Evolutionary conservation across 139 green algal species (phyloP).

Genomic region (Limnomonas spitsbergensis): DNA sequence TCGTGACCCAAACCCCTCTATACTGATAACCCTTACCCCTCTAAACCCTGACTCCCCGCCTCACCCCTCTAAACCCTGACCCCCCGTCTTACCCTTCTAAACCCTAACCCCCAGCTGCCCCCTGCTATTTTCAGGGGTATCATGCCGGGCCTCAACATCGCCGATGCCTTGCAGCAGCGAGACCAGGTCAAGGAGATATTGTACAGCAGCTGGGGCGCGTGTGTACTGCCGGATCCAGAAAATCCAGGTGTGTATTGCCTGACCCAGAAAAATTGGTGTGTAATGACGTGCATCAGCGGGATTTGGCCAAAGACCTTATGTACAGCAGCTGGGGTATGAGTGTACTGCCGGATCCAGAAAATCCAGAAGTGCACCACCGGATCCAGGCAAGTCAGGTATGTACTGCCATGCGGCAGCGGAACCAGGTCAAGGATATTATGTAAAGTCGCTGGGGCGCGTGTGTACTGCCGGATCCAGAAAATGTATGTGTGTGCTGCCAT

Average conservation of each 20-base stretch:
- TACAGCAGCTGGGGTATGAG: too few species aligned
- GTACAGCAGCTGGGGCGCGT: slow-evolving; percentile 44
- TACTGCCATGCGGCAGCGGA: slow-evolving; percentile 21
- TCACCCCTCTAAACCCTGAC: too few species aligned
- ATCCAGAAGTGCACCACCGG: too few species aligned
- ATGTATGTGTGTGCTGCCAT: not conserved
- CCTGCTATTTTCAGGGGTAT: slow-evolving; percentile 20
- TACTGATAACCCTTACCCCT: too few species aligned
- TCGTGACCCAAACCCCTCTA: too few species aligned
- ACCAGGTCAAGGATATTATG: slow-evolving; percentile 27
- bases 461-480: slow-evolving; percentile 43
- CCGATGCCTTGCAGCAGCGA: slow-evolving; percentile 23
- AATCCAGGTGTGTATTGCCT: not conserved
- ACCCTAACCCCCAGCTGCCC: too few species aligned
- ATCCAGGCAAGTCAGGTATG: too few species aligned
- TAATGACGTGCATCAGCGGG: too few species aligned
- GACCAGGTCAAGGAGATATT: slow-evolving; percentile 28
- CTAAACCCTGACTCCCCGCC: too few species aligned
- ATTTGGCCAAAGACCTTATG: too few species aligned
- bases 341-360: too few species aligned
- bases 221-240: slow-evolving; percentile 46
- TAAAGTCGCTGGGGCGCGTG: slow-evolving; percentile 46
- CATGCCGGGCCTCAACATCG: slow-evolving; percentile 24
- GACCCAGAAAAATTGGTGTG: not conserved
- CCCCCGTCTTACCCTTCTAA: too few species aligned